Evolutionary conservation across 345 rosid species (phyloP).

Genomic region (Toxicodendron radicans): DNA sequence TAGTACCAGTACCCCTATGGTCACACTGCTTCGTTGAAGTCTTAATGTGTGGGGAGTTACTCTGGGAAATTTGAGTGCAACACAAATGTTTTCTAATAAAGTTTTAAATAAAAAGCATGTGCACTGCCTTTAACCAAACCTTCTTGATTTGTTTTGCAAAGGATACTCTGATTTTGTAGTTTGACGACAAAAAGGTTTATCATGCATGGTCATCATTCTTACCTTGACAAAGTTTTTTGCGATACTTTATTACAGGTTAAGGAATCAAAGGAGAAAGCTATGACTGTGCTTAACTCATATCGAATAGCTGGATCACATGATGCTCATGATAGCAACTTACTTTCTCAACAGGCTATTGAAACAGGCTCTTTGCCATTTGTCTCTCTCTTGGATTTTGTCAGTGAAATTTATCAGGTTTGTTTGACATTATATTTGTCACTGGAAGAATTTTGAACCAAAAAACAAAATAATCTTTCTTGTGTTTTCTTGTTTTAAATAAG

Average conservation of each 20-base stretch:
- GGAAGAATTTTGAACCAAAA: neutral
- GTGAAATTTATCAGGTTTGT: conserved; percentile 87
- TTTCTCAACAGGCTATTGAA: conserved; percentile 53
- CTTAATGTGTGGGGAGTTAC: neutral
- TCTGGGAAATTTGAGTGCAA: neutral
- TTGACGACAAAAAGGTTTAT: neutral
- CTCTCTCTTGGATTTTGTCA: conserved; percentile 88
- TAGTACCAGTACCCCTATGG: neutral
- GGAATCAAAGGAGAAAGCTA: conserved; percentile 89
- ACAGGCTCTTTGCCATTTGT: conserved; percentile 55
- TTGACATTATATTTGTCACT: neutral
- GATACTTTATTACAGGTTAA: conserved; percentile 56
- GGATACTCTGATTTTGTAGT: no score
- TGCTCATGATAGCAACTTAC: conserved; percentile 50
- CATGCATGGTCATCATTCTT: neutral
- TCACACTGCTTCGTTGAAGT: neutral
- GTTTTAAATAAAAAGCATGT: no score
- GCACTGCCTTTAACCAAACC: no score
- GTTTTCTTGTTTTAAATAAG: neutral
- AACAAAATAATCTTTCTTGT: neutral
- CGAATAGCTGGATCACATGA: conserved; percentile 53
- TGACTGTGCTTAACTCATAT: conserved; percentile 66
- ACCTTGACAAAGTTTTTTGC: conserved; percentile 20
- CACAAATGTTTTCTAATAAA: neutral
- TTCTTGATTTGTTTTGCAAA: no score